A percentile compares a stretch with the other conserved stretches of the same genome.
These are phyloP conservation scores for Ilyonectria sp. DNA, from an alignment of 2,329 filamentous ascomycete species.

Conservation along the genomic window DNA sequence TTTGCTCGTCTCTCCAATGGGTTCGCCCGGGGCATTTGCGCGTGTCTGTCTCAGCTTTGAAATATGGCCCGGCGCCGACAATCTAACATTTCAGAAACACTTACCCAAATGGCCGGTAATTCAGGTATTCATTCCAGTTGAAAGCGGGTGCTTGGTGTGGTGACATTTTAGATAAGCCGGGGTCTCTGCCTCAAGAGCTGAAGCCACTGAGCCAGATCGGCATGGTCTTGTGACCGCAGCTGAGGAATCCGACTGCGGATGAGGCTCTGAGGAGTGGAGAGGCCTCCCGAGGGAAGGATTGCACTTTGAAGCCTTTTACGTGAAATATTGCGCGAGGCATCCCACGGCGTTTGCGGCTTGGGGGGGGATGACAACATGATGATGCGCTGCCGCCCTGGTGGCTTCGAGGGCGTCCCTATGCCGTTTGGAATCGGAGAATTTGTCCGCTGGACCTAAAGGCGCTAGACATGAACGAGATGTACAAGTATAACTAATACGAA, in stretches of 20 bases:
- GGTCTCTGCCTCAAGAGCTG: conserved; percentile 10
- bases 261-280: not conserved
- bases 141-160: not conserved
- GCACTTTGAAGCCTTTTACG: not conserved
- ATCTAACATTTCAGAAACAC: not conserved
- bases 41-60: not conserved
- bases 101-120: not conserved
- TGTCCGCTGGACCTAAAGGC: not conserved
- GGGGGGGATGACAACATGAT: not conserved
- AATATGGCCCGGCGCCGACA: not conserved
- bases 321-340: not conserved
- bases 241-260: not conserved
- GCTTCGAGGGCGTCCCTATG: not conserved
- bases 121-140: conserved; percentile 2
- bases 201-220: conserved; percentile 1
- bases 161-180: conserved; percentile 3
- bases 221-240: conserved; percentile 3
- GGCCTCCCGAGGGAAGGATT: not conserved
- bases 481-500: not conserved
- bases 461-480: not conserved
- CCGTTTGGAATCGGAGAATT: not conserved
- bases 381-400: not conserved
- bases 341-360: not conserved
- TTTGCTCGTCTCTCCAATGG: not conserved
- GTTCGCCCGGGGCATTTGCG: not conserved